Base-by-base conservation (phyloP, 805 yeast species). In the Cyberlindnera amylophila region DNA sequence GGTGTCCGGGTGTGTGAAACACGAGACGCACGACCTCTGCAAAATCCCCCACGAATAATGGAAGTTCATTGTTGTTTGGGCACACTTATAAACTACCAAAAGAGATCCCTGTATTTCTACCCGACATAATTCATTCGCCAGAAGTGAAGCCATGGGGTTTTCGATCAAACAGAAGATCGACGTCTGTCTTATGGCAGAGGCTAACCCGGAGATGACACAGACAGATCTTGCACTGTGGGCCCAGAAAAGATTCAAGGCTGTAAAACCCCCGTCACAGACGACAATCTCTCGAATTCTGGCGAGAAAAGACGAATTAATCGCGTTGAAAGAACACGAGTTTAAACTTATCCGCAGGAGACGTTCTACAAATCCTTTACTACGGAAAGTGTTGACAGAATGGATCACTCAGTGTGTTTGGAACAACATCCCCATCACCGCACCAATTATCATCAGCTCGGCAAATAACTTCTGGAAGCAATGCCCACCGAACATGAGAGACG, bases 141-240 rank as follows among this genome's bases (percentile, higher is more conserved):
- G n/a, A n/a, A n/a, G n/a, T n/a, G n/a, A n/a, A n/a, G 23, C 24
- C 27, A 75, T 77, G 82, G 82, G 81, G 12, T 76, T 73, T 52
- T 74, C 78, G 6, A 72, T 76, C 47, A 74, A 74, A 55, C 85
- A 81, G 51, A 77, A 81, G 59, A 79, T 79, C 35, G 84, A 79
- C 50, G 77, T 81, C 41, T 81, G 85, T 50, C 71, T 80, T 32
- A 77, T 79, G 71, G 76, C 83, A 6, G 85, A 79, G 58, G 67
- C 81, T n/a, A 74, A 77, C 46, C 85, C 85, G 2, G 71, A 71
- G 21, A 77, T 81, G 86, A 81, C 85, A 3, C 86, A 81, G 57
- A 66, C 70, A 11, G 84, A 81, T 47, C 58, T 81, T 36, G 86
- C 86, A 1, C 59, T 64, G 36, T 81, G 86, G 86, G 85, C 85